Evolutionary conservation across 108 stramenopile genomes (phyloP).

Genomic region (Skeletonema grethae): DNA sequence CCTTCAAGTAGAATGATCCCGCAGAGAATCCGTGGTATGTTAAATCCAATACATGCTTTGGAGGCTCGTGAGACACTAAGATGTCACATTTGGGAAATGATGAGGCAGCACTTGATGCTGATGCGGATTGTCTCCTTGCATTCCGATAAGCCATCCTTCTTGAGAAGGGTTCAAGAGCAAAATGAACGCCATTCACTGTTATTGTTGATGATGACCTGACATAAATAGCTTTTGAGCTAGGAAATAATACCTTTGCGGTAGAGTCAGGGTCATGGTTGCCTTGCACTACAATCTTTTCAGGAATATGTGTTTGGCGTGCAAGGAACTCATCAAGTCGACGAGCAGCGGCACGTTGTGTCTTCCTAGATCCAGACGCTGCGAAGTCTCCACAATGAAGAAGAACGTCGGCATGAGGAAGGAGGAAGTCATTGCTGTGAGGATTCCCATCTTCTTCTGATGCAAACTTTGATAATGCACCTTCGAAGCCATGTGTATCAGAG

Average conservation of each 20-base stretch:
- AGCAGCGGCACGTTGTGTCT: slow-evolving; percentile 34
- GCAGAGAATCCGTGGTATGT: slow-evolving; percentile 60
- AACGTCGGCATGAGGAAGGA: slow-evolving; percentile 68
- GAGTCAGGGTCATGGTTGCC: slow-evolving; percentile 80
- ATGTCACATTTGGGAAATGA: slow-evolving; percentile 57
- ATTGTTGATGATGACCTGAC: slow-evolving; percentile 51
- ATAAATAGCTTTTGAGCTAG: slow-evolving; percentile 58
- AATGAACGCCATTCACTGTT: slow-evolving; percentile 37
- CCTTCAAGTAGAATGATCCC: slow-evolving; percentile 54
- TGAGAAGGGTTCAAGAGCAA: slow-evolving; percentile 56
- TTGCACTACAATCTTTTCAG: slow-evolving; percentile 68
- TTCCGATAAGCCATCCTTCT: slow-evolving; percentile 45
- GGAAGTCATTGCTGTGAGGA: slow-evolving; percentile 20
- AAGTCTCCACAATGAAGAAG: slow-evolving; percentile 81
- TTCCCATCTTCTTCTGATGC: not conserved
- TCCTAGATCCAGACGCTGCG: slow-evolving; percentile 48
- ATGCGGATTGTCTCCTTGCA: slow-evolving; percentile 9
- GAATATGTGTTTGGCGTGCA: slow-evolving; percentile 66
- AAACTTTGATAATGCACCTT: slow-evolving; percentile 47
- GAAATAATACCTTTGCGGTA: slow-evolving; percentile 45
- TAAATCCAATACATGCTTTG: slow-evolving; percentile 58
- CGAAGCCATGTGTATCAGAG: slow-evolving; percentile 80
- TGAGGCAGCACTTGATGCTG: not conserved
- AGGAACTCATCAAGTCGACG: slow-evolving; percentile 60
- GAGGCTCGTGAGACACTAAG: slow-evolving; percentile 69